Evolutionary conservation across 352 stramenopile genomes (phyloP).

Genomic region (Globisporangium canariense): DNA sequence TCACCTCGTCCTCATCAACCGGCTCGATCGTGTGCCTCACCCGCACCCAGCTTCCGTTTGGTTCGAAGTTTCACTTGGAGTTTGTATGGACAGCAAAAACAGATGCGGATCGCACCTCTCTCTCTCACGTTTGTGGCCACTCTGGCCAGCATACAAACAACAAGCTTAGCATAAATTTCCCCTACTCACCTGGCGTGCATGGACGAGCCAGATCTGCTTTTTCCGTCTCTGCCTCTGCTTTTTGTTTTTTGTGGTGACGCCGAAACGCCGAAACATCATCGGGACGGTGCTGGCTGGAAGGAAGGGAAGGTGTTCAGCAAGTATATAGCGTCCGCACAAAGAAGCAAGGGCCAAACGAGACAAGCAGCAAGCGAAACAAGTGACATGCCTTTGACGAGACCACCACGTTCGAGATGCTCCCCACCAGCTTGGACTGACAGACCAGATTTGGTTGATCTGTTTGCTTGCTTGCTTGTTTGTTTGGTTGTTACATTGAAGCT

Average conservation of each 20-base stretch:
- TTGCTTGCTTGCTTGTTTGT: no score
- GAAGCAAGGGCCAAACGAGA: no score
- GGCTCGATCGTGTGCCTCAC: slow-evolving; percentile 9
- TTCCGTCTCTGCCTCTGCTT: slow-evolving; percentile 4
- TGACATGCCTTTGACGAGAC: no score
- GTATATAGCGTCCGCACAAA: no score
- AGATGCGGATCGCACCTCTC: slow-evolving; percentile 6
- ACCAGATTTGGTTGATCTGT: no score
- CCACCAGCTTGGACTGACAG: no score
- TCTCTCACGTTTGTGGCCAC: not conserved
- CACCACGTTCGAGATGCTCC: no score
- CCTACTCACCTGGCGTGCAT: not conserved
- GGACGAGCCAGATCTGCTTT: not conserved
- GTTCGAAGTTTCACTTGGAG: not conserved
- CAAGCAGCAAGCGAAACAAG: no score
- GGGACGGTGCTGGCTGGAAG: not conserved
- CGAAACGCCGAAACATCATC: not conserved
- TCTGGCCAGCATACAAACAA: not conserved
- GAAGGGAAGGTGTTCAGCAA: no score
- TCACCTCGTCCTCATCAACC: not conserved
- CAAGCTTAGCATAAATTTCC: not conserved
- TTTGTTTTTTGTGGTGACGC: not conserved
- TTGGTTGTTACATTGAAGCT: no score
- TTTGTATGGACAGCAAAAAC: slow-evolving; percentile 3
- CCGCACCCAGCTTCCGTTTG: slow-evolving; percentile 3